phyloP scores from a whole-genome alignment of 2,329 filamentous ascomycete species.

The Alternaria rosae region DNA sequence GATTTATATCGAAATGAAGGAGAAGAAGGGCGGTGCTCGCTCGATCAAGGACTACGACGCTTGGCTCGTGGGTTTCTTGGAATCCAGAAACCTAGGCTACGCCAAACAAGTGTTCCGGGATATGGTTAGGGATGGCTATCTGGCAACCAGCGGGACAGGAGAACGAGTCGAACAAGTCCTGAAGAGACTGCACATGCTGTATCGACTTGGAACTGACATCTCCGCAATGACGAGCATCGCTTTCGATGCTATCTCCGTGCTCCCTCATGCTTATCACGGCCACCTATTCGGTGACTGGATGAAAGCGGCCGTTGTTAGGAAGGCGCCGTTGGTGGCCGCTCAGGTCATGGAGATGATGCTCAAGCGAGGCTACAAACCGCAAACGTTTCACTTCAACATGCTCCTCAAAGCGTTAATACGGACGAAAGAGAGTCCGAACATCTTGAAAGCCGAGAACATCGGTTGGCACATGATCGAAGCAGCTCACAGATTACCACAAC shows the following conservation, averaged over 20 bases:
- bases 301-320: conserved; percentile 77
- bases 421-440: conserved; percentile 23
- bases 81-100: conserved; percentile 68
- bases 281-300: conserved; percentile 91
- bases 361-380: conserved; percentile 69
- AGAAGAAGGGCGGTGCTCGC: conserved; percentile 65
- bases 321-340: conserved; percentile 67
- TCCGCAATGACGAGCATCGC: conserved; percentile 39
- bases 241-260: conserved; percentile 55
- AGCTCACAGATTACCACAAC: conserved; percentile 9
- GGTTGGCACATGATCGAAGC: conserved; percentile 48
- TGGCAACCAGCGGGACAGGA: conserved; percentile 52
- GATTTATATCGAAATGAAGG: conserved; percentile 63
- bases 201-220: conserved; percentile 39
- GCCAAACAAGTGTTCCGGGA: conserved; percentile 83
- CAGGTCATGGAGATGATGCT: conserved; percentile 80
- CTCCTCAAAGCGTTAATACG: conserved; percentile 81
- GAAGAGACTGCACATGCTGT: conserved; percentile 36
- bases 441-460: conserved; percentile 45
- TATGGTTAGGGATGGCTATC: conserved; percentile 73
- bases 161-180: conserved; percentile 28
- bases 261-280: conserved; percentile 68
- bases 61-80: conserved; percentile 74
- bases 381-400: conserved; percentile 80
- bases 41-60: conserved; percentile 78